These are phyloP conservation scores for Cyberlindnera petersonii DNA, from an alignment of 805 yeast genomes.

Conservation along the genomic window DNA sequence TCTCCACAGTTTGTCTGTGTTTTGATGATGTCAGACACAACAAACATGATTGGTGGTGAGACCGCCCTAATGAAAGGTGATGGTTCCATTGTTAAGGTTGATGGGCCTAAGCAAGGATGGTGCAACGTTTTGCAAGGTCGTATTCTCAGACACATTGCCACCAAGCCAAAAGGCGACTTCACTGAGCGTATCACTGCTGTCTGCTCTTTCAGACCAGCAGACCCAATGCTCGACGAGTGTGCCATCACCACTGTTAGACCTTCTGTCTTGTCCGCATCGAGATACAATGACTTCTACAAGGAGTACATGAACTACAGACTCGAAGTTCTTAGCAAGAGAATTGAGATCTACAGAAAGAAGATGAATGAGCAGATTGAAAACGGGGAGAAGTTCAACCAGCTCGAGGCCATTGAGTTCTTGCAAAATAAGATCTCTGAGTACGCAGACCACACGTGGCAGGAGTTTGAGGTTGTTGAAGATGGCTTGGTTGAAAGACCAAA, in stretches of 20 bases:
- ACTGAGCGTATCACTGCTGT: conserved; percentile 42
- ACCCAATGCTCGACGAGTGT: conserved; percentile 36
- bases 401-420: conserved; percentile 31
- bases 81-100: conserved; percentile 24
- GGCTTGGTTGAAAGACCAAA: conserved; percentile 26
- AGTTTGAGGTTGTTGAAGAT: conserved; percentile 33
- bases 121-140: conserved; percentile 49
- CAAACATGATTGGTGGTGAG: conserved; percentile 58
- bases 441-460: conserved; percentile 32
- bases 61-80: conserved; percentile 42
- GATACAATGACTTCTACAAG: conserved; percentile 37
- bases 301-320: conserved; percentile 39
- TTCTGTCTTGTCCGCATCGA: conserved; percentile 32
- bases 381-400: conserved; percentile 35
- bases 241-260: conserved; percentile 41
- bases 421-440: conserved; percentile 27
- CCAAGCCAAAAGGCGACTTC: conserved; percentile 36
- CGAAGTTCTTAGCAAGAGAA: conserved; percentile 32
- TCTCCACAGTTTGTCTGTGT: conserved; percentile 65
- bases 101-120: conserved; percentile 45
- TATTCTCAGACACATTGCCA: conserved; percentile 43
- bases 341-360: conserved; percentile 26
- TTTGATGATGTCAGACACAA: conserved; percentile 56
- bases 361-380: conserved; percentile 22
- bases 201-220: conserved; percentile 39